Evolutionary conservation across 352 stramenopile genomes (phyloP).

Genomic region (Phytophthora sojae): DNA sequence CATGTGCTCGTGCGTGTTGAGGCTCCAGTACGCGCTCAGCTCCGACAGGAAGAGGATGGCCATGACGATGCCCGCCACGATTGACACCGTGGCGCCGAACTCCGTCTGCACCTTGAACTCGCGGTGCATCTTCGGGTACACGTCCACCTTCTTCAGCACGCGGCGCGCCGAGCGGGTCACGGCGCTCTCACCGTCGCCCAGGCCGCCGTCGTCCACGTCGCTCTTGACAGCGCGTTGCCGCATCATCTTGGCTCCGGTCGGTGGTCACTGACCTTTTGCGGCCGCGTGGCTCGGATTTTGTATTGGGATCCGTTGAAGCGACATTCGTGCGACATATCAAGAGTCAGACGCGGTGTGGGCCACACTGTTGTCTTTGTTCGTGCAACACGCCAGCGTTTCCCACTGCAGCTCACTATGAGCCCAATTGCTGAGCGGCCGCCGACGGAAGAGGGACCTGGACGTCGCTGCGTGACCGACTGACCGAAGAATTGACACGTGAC

Average conservation of each 20-base stretch:
- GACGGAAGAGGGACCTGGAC: conserved; percentile 14
- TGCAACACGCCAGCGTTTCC: background rate
- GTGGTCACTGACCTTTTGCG: conserved; percentile 9
- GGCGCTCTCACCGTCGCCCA: conserved; percentile 43
- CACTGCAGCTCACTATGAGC: conserved; percentile 6
- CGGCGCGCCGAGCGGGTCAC: conserved; percentile 59
- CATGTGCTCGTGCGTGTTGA: conserved; percentile 94
- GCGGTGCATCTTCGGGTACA: conserved; percentile 96
- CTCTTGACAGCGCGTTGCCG: conserved; percentile 65
- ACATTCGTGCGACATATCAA: conserved; percentile 12
- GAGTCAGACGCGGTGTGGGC: conserved; percentile 14
- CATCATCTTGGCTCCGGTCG: conserved; percentile 41
- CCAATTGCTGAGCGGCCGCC: conserved; percentile 27
- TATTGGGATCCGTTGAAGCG: background rate
- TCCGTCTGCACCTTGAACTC: conserved; percentile 97
- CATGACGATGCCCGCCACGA: conserved; percentile 30
- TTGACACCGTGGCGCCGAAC: conserved; percentile 74
- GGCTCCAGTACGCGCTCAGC: conserved; percentile 79
- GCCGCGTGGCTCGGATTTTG: conserved; percentile 22
- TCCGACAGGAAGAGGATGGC: conserved; percentile 71
- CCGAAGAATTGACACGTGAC: background rate
- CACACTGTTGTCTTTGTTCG: conserved; percentile 1
- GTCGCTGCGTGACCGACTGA: background rate
- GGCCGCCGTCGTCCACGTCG: conserved; percentile 61
- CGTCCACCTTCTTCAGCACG: conserved; percentile 84